A percentile compares a stretch with the other conserved stretches of the same genome.
Conservation (phyloP, 805 yeast genomes). For the Cyberlindnera americana region DNA sequence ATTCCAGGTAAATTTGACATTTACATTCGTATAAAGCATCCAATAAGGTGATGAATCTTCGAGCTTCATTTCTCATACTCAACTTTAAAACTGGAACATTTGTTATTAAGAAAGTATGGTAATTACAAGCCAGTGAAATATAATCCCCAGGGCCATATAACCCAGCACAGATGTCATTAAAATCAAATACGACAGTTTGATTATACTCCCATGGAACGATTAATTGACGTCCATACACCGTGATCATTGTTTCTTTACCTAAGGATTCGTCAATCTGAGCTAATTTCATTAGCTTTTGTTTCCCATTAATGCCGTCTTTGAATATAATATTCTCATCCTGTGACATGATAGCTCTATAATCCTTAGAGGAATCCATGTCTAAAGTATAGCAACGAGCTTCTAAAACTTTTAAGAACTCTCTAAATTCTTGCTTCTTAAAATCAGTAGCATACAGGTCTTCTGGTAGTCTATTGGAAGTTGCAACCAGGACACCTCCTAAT, state of each 20-base stretch:
- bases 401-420: constrained; percentile 52
- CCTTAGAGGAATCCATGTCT: constrained; percentile 58
- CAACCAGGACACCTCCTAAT: constrained; percentile 70
- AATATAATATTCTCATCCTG: constrained; percentile 37
- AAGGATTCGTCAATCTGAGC: constrained; percentile 6
- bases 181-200: constrained; percentile 47
- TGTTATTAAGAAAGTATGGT: constrained; percentile 53
- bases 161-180: constrained; percentile 51
- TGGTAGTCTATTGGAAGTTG: constrained; percentile 70
- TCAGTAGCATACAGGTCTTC: constrained; percentile 67
- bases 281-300: background rate
- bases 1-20: constrained; percentile 53
- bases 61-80: constrained; percentile 61
- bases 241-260: constrained; percentile 30
- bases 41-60: constrained; percentile 59
- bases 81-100: constrained; percentile 57
- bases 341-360: constrained; percentile 41
- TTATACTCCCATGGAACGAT: constrained; percentile 40
- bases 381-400: constrained; percentile 55
- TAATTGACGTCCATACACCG: constrained; percentile 55
- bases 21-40: constrained; percentile 69
- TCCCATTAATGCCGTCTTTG: background rate
- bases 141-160: constrained; percentile 65
- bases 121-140: constrained; percentile 61
- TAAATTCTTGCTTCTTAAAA: constrained; percentile 56